Conservation (phyloP, 2,329 filamentous ascomycete species). For the Trichophyton verrucosum region DNA sequence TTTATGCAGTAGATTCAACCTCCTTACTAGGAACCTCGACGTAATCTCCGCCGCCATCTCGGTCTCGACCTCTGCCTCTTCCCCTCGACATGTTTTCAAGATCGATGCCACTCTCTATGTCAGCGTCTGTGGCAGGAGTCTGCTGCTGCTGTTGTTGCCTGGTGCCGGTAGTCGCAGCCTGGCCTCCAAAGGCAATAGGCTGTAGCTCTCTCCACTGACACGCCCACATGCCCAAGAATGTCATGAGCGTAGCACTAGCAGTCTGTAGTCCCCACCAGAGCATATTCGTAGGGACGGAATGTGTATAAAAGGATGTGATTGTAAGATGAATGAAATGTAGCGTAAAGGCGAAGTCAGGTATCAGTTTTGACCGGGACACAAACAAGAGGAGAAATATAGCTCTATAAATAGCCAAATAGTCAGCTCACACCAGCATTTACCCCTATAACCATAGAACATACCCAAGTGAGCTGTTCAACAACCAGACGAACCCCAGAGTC, state of each 20-base stretch:
- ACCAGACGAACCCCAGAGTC: slow-evolving; percentile 56
- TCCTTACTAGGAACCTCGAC: slow-evolving; percentile 51
- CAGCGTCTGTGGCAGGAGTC: slow-evolving; percentile 40
- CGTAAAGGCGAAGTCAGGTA: slow-evolving; percentile 87
- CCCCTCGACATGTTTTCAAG: slow-evolving; percentile 12
- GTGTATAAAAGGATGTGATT: slow-evolving; percentile 65
- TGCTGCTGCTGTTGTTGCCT: slow-evolving; percentile 42
- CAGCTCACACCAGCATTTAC: neutral
- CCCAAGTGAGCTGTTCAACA: slow-evolving; percentile 53
- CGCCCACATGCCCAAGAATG: slow-evolving; percentile 68
- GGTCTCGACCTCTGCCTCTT: slow-evolving; percentile 16
- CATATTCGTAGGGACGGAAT: slow-evolving; percentile 58
- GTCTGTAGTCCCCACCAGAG: slow-evolving; percentile 76
- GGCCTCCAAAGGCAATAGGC: slow-evolving; percentile 70
- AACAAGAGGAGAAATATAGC: slow-evolving; percentile 71
- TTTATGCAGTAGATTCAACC: neutral
- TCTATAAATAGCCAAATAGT: slow-evolving; percentile 35
- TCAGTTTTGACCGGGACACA: slow-evolving; percentile 79
- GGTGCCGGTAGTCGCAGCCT: neutral
- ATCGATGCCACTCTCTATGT: slow-evolving; percentile 22
- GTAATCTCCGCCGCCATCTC: slow-evolving; percentile 36
- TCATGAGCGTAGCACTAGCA: slow-evolving; percentile 51
- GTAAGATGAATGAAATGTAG: slow-evolving; percentile 73
- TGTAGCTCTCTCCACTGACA: slow-evolving; percentile 81
- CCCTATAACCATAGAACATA: slow-evolving; percentile 28